Evolutionary conservation across 305 asterid genomes (phyloP), one percentile per base, ranked within the genome.

Genomic region (Fraxinus greggii): DNA sequence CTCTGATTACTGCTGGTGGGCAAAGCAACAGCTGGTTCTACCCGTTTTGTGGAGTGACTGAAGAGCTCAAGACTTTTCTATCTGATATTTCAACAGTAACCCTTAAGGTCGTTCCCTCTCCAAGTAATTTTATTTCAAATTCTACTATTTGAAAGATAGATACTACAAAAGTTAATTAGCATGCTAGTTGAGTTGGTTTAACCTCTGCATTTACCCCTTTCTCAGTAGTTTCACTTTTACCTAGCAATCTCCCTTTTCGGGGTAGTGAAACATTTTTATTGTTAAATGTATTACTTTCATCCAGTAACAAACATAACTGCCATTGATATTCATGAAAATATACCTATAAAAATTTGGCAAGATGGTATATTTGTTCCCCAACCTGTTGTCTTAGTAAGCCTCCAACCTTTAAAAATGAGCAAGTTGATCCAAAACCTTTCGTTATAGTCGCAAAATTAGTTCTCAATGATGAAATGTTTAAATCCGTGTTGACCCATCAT

Each of bases 41-140:
- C 80, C 92, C 91, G 0, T 84, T 84, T 63, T 80, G 84, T 26
- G 97, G 97, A 1, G 92, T 92, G 76, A 84, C 89, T 21, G 93
- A 92, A 83, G 94, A 92, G 85, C 84, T 91, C 56, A 90, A 88
- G 78, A 70, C 87, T 56, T 92, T 92, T 77, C 24, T 92, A 17
- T 80, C 85, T 61, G 91, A 91, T 76, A 86, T 91, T 83, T 87
- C 92, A 0, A 83, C 32, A 17, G 90, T 88, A 75, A 82, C 72
- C 48, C 75, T 82, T 59, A 90, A 89, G 93, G 97, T 28, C 75
- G 10, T 69, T 26, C 33, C 73, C 7, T 12, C 21, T 24, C 73
- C 38, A 69, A 17, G n/a, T 13, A 26, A 69, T 31, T 69, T 69
- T 29, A 69, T 69, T 29, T 29, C 38, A 67, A 29, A 67, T 28